phyloP scores from a whole-genome alignment of 345 rosid species.

The Gossypium australe region DNA sequence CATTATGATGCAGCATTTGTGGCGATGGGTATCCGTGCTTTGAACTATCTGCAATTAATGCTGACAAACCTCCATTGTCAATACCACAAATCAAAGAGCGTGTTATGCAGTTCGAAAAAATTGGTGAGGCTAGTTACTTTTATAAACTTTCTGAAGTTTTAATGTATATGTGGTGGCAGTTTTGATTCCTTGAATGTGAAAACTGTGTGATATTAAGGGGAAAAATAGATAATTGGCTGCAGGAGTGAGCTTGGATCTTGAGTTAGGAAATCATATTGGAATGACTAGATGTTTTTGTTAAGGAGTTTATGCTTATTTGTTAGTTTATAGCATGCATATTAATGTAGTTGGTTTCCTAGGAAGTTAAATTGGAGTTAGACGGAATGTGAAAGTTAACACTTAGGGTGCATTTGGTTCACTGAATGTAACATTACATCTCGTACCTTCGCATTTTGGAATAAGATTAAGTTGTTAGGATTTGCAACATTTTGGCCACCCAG shows the following conservation, averaged over 20 bases:
- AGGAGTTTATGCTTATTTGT: not conserved
- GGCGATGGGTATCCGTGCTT: constrained; percentile 81
- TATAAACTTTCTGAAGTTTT: not conserved
- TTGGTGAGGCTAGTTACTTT: constrained; percentile 46
- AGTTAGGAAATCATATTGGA: not conserved
- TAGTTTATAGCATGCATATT: constrained; percentile 1
- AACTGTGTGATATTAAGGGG: not conserved
- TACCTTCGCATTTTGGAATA: too few relatives aligned
- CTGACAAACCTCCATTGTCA: constrained; percentile 85
- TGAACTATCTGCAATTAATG: constrained; percentile 84
- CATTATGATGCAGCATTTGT: constrained; percentile 41
- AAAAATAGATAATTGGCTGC: not conserved
- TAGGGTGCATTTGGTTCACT: too few relatives aligned
- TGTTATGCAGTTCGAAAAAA: constrained; percentile 64
- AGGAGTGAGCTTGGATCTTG: not conserved
- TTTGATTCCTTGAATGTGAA: not conserved
- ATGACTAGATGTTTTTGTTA: not conserved
- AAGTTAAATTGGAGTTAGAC: not conserved
- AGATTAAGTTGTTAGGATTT: too few relatives aligned
- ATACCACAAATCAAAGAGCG: constrained; percentile 66
- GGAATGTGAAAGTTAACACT: not conserved
- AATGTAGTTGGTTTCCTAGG: not conserved
- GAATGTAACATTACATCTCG: too few relatives aligned
- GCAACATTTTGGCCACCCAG: too few relatives aligned
- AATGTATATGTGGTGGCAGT: not conserved